Evolutionary conservation across 768 basidiomycete genomes (phyloP).

Genomic region (Termitomyces sp.): DNA sequence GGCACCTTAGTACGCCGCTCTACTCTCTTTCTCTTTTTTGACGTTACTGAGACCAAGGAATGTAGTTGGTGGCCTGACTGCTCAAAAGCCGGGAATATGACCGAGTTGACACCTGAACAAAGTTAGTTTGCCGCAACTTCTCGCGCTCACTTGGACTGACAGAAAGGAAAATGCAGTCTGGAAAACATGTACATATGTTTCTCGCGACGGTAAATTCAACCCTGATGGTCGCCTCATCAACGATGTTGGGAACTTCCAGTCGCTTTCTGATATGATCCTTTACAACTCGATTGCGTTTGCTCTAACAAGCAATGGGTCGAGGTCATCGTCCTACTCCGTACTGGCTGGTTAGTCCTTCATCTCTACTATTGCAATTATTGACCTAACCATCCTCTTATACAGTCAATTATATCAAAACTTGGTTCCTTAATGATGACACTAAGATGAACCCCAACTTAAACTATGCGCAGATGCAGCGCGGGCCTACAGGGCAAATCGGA

Average conservation of each 20-base stretch:
- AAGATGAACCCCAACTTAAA: slow-evolving; percentile 64
- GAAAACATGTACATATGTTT: slow-evolving; percentile 52
- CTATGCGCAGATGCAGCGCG: slow-evolving; percentile 49
- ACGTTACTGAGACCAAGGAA: neutral
- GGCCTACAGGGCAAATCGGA: slow-evolving; percentile 34
- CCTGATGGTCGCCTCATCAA: slow-evolving; percentile 57
- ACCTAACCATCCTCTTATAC: neutral
- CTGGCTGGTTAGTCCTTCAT: slow-evolving; percentile 31
- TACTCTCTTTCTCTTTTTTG: neutral
- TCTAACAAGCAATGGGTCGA: slow-evolving; percentile 32
- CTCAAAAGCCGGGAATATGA: slow-evolving; percentile 51
- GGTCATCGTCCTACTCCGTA: slow-evolving; percentile 37
- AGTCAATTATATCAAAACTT: slow-evolving; percentile 46
- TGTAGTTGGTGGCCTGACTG: slow-evolving; percentile 64
- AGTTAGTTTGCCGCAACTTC: slow-evolving; percentile 25
- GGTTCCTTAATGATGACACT: slow-evolving; percentile 57
- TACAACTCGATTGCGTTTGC: slow-evolving; percentile 58
- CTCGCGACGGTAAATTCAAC: slow-evolving; percentile 60
- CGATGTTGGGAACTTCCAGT: slow-evolving; percentile 51
- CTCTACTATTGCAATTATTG: neutral
- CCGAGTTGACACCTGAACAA: slow-evolving; percentile 48
- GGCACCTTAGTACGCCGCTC: slow-evolving; percentile 56
- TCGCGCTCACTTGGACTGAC: neutral
- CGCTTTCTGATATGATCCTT: slow-evolving; percentile 54
- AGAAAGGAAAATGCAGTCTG: slow-evolving; percentile 37